These are phyloP conservation scores for Syncephalastrum sp. DNA, from an alignment of 371 early-diverging fungal species.

Conservation along the genomic window DNA sequence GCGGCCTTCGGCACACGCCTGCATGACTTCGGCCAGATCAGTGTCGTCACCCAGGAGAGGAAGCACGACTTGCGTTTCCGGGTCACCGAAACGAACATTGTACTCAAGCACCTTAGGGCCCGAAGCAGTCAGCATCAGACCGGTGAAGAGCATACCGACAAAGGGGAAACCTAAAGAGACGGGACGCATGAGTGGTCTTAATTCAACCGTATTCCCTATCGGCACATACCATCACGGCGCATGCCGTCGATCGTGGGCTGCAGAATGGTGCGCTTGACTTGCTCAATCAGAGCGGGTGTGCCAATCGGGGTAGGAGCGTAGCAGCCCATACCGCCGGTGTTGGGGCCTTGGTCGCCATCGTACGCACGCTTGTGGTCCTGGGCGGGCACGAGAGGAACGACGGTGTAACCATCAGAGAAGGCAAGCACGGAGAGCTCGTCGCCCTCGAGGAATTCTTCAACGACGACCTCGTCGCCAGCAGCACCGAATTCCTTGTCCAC, in stretches of 20 bases:
- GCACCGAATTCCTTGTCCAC: constrained; percentile 84
- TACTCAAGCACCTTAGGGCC: constrained; percentile 96
- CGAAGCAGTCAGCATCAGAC: constrained; percentile 87
- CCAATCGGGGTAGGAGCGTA: constrained; percentile 96
- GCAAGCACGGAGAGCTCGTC: constrained; percentile 91
- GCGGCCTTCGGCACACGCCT: constrained; percentile 86
- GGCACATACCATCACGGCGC: constrained; percentile 74
- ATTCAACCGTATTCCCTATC: too few species aligned
- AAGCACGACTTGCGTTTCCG: constrained; percentile 94
- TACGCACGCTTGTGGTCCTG: constrained; percentile 97
- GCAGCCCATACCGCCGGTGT: constrained; percentile 99
- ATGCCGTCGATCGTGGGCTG: constrained; percentile 94
- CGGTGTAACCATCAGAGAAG: constrained; percentile 95
- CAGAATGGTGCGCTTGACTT: constrained; percentile 78
- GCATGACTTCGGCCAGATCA: constrained; percentile 86
- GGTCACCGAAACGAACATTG: constrained; percentile 97
- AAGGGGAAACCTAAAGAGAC: constrained; percentile 72
- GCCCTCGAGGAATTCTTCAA: constrained; percentile 93
- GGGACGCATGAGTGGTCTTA: too few species aligned
- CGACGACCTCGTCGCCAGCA: constrained; percentile 91
- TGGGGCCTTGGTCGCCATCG: constrained; percentile 93
- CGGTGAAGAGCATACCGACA: constrained; percentile 96
- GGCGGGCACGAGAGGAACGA: constrained; percentile 85
- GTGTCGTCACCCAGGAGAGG: constrained; percentile 82
- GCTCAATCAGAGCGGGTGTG: constrained; percentile 69